A percentile compares a stretch with the other conserved stretches of the same genome.
Conservation (phyloP, 78 protist species). For the Guillardia theta region DNA sequence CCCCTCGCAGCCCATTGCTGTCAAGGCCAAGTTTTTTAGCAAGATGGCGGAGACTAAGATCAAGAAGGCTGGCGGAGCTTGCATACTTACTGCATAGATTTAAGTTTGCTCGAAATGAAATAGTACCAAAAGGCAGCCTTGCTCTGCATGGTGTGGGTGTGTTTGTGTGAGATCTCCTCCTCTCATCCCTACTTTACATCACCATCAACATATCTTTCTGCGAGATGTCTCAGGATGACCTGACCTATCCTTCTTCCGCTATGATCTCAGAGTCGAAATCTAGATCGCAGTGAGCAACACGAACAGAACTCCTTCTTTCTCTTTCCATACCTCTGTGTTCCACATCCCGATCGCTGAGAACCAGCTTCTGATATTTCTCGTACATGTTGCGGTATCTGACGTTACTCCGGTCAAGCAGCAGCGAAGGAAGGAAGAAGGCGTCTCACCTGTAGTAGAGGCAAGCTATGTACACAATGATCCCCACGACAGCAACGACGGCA, state of each 20-base stretch:
- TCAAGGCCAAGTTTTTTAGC: slow-evolving; percentile 94
- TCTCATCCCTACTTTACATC: background rate
- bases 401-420: no score
- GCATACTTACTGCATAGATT: slow-evolving; percentile 86
- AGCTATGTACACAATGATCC: background rate
- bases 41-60: slow-evolving; percentile 96
- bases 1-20: slow-evolving; percentile 93
- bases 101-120: background rate
- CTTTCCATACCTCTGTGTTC: background rate
- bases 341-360: background rate
- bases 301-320: no score
- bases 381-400: background rate
- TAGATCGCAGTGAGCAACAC: no score
- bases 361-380: background rate
- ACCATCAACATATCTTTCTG: background rate
- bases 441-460: background rate
- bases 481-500: no score
- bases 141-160: no score
- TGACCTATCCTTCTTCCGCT: background rate
- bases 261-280: background rate
- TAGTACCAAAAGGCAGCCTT: no score
- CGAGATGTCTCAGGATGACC: background rate
- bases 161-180: no score
- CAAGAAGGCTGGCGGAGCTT: slow-evolving; percentile 95
- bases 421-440: background rate